phyloP scores from a whole-genome alignment of 306 rosid genomes.

The Castanea mollissima region DNA sequence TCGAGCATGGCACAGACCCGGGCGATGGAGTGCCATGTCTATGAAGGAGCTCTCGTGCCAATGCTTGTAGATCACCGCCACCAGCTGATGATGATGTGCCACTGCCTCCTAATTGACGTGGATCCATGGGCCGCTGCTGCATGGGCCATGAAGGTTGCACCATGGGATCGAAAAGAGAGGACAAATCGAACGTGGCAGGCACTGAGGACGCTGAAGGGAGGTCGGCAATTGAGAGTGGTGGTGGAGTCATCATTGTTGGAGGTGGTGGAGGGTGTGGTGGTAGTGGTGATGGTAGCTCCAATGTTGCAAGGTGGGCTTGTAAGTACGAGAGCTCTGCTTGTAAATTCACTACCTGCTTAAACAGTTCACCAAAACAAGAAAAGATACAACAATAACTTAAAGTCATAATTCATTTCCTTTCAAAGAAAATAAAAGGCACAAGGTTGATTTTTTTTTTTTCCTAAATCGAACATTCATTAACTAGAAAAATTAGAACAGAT shows the following conservation, averaged over 20 bases:
- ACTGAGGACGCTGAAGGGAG: constrained; percentile 44
- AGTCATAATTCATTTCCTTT: too few relatives aligned
- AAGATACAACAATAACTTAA: background rate
- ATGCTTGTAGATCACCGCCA: constrained; percentile 62
- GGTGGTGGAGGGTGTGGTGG: constrained; percentile 44
- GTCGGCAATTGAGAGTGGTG: constrained; percentile 46
- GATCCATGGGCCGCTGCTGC: constrained; percentile 57
- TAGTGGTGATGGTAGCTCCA: constrained; percentile 69
- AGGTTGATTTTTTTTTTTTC: too few relatives aligned
- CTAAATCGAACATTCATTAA: too few relatives aligned
- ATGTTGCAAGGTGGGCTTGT: constrained; percentile 74
- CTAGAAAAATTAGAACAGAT: too few relatives aligned
- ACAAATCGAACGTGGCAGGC: constrained; percentile 61
- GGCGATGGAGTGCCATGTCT: constrained; percentile 47
- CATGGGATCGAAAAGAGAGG: constrained; percentile 82
- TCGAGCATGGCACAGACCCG: constrained; percentile 39
- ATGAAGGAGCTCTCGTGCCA: constrained; percentile 68
- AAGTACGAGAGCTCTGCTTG: constrained; percentile 88
- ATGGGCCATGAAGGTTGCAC: constrained; percentile 63
- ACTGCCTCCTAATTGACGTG: constrained; percentile 39
- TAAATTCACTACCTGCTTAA: constrained; percentile 61
- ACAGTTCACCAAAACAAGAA: background rate
- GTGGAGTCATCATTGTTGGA: constrained; percentile 32
- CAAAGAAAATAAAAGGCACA: too few relatives aligned
- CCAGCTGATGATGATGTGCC: constrained; percentile 13